Percentiles rank a stretch among this genome's conserved stretches.
phyloP scores from a whole-genome alignment of 306 rosid species.

The Delonix regia region DNA sequence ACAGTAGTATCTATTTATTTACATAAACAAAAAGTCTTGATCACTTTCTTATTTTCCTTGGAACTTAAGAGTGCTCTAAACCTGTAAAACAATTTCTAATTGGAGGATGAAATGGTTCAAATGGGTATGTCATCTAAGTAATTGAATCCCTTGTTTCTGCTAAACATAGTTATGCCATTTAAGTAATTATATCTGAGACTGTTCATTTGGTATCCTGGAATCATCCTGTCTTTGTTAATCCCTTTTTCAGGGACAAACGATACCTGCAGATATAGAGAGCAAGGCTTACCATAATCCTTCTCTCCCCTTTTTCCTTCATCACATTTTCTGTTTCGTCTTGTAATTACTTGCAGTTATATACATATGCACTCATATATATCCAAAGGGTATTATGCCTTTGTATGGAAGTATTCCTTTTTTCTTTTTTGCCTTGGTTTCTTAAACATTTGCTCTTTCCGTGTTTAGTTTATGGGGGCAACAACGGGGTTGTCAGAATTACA shows the following conservation, averaged over 20 bases:
- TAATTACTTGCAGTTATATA: constrained; percentile 10
- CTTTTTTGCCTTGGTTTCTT: not conserved
- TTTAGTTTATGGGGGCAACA: constrained; percentile 83
- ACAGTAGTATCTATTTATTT: not conserved
- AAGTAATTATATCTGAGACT: not conserved
- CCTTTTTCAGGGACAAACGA: constrained; percentile 16
- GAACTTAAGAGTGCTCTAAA: not conserved
- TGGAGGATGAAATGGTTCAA: not conserved
- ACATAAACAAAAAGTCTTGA: not conserved
- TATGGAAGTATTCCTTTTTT: not conserved
- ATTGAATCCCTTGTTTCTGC: not conserved
- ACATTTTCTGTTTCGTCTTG: constrained; percentile 28
- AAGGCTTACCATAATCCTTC: constrained; percentile 7
- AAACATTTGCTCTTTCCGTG: constrained; percentile 15
- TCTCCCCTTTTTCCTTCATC: constrained; percentile 4
- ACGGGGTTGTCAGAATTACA: constrained; percentile 80
- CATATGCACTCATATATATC: not conserved
- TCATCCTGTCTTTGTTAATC: not conserved
- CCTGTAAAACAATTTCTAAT: not conserved
- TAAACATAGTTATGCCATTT: not conserved
- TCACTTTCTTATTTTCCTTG: not conserved
- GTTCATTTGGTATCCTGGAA: constrained; percentile 8
- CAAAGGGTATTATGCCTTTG: constrained; percentile 10
- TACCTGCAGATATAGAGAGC: not conserved
- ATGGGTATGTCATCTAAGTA: not conserved